Evolutionary conservation across 176 grass and related monocot genomes (phyloP).

Genomic region (Zoysia japonica): DNA sequence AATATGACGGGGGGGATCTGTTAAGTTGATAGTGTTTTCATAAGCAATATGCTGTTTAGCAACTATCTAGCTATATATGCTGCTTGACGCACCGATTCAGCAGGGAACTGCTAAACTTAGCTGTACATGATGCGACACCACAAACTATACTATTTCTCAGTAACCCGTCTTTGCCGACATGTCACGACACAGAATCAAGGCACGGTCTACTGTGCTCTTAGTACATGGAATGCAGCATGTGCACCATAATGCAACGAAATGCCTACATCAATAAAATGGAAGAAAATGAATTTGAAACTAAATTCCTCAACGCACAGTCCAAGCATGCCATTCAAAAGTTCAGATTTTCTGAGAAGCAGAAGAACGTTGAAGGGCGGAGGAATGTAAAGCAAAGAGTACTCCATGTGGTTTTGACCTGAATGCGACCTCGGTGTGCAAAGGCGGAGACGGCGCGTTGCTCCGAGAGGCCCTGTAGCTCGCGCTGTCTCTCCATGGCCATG

Average conservation of each 20-base stretch:
- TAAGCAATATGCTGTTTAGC: not conserved
- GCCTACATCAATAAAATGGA: no score
- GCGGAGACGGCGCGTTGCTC: slow-evolving; percentile 65
- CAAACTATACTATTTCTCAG: not conserved
- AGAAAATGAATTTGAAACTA: no score
- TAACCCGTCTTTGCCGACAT: not conserved
- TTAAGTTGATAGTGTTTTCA: not conserved
- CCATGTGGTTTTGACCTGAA: slow-evolving; percentile 53
- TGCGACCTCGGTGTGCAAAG: slow-evolving; percentile 70
- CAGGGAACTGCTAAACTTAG: not conserved
- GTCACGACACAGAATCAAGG: not conserved
- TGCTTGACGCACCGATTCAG: not conserved
- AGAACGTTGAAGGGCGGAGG: no score
- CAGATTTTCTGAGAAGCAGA: not conserved
- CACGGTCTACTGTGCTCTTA: no score
- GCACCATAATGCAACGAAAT: no score
- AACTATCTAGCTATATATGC: not conserved
- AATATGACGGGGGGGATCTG: not conserved
- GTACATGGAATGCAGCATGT: no score
- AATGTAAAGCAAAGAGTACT: not conserved
- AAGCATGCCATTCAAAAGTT: no score
- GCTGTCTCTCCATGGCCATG: slow-evolving; percentile 66
- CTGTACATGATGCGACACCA: not conserved
- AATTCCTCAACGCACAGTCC: no score
- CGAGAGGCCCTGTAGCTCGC: slow-evolving; percentile 85